Evolutionary conservation across 306 rosid species (phyloP), one percentile per base, ranked within the genome.

Genomic region (Pterocarpus macrocarpus): DNA sequence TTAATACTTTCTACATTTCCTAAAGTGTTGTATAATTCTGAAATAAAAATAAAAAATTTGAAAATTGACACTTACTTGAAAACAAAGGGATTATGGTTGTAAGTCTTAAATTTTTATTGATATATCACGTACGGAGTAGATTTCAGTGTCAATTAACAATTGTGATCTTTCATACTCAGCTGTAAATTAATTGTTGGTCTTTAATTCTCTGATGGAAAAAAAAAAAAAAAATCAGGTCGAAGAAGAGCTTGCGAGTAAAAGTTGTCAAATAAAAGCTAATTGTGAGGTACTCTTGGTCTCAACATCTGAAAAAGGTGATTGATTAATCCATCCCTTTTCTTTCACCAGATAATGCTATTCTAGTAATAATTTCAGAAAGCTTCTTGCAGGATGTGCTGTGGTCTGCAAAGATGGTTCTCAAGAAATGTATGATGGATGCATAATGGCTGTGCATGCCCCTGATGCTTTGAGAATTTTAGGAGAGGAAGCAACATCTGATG

Each of bases 401-500:
- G 39, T 65, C 61, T 84, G 83, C 79, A 86, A 86, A 82, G 91
- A 86, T 77, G 95, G 91, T 83, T 85, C 89, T 2, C 59, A 82
- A 72, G 97, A 94, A 85, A 56, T 44, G 53, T 91, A 85, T 44
- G 80, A 90, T 52, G 90, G 83, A 33, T 92, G 98, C 86, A 63
- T 92, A 81, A 50, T 94, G 82, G 97, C 97, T 5, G 84, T 84
- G 17, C 97, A 94, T 82, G 94, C 97, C 64, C 98, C 98, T 14
- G 97, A 94, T 38, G 87, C 98, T 47, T 53, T 92, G 80, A 81
- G 88, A 84, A 64, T 94, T 75, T 83, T 94, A 84, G 94, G 97
- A 78, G 90, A 86, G 12, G 89, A 91, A 83, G 97, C 94, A 69
- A 92, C 97, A 47, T 83, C 72, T 8, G 89, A 88, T 36, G 97